Evolutionary conservation across 2,329 filamentous ascomycete genomes (phyloP).

Genomic region (Colletotrichum zoysiae): DNA sequence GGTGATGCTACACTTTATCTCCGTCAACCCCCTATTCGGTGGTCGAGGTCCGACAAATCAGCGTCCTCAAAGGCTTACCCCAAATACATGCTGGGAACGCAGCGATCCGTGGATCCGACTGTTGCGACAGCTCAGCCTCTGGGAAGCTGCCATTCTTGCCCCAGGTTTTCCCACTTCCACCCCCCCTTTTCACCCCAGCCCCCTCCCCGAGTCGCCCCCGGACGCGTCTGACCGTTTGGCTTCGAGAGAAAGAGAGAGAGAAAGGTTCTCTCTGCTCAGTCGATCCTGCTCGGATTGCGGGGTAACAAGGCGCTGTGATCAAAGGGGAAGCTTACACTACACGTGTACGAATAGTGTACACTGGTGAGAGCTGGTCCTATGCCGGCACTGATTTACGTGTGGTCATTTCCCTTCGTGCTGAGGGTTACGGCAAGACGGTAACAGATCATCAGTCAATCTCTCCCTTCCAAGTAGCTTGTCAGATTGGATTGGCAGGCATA

Average conservation of each 20-base stretch:
- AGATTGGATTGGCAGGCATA: not conserved
- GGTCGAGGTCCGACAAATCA: not conserved
- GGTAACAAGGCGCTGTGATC: constrained; percentile 14
- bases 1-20: not conserved
- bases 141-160: constrained; percentile 16
- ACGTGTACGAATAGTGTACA: not conserved
- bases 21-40: not conserved
- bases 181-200: not conserved
- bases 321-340: not conserved
- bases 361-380: not conserved
- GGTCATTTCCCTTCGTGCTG: not conserved
- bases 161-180: constrained; percentile 22
- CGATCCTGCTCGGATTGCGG: constrained; percentile 37
- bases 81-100: not conserved
- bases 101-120: constrained; percentile 14
- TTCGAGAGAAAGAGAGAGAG: constrained; percentile 8
- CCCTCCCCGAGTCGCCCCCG: constrained; percentile 8
- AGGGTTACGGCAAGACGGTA: not conserved
- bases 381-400: not conserved
- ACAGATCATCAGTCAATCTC: not conserved
- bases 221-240: constrained; percentile 36
- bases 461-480: not conserved
- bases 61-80: constrained; percentile 6
- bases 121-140: constrained; percentile 32
- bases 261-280: constrained; percentile 6